Percentiles rank a stretch among this genome's conserved stretches.
phyloP scores from a whole-genome alignment of 441 rosid genomes.

The Breynia disticha region DNA sequence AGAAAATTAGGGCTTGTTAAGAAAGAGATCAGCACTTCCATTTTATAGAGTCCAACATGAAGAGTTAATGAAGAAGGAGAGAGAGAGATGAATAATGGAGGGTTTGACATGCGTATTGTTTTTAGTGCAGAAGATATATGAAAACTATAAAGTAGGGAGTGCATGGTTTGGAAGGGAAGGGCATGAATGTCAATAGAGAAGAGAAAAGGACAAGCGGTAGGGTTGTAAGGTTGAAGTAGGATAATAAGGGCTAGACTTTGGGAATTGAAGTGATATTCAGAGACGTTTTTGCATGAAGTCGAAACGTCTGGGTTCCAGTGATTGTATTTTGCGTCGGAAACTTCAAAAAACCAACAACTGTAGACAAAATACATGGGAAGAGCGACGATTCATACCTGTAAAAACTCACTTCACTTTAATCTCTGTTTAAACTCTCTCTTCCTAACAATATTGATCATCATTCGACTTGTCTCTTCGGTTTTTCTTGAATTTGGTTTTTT shows the following conservation, averaged over 20 bases:
- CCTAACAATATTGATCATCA: too few relatives aligned
- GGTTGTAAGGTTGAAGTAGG: slow-evolving; percentile 52
- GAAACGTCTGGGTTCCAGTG: slow-evolving; percentile 20
- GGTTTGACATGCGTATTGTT: slow-evolving; percentile 88
- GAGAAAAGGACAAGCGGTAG: slow-evolving; percentile 44
- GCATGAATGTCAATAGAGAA: slow-evolving; percentile 1
- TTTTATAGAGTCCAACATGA: not conserved
- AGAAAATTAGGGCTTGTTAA: not conserved
- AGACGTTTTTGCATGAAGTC: slow-evolving; percentile 17
- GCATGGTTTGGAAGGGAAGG: too few relatives aligned
- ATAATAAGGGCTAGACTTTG: slow-evolving; percentile 44
- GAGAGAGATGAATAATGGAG: not conserved
- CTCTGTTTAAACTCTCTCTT: too few relatives aligned
- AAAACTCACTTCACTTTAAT: too few relatives aligned
- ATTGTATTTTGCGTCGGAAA: not conserved
- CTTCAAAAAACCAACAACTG: too few relatives aligned
- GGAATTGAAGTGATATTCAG: slow-evolving; percentile 46
- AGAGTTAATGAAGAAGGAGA: not conserved
- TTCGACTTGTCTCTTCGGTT: too few relatives aligned
- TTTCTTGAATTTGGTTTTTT: too few relatives aligned
- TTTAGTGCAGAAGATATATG: slow-evolving; percentile 73
- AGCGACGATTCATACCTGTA: too few relatives aligned
- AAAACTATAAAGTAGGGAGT: slow-evolving; percentile 35
- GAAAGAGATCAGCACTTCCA: not conserved
- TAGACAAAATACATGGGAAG: too few relatives aligned